A percentile compares a stretch with the other conserved stretches of the same genome.
phyloP scores from a whole-genome alignment of 2,329 filamentous ascomycete species.

The Seiridium unicorne region DNA sequence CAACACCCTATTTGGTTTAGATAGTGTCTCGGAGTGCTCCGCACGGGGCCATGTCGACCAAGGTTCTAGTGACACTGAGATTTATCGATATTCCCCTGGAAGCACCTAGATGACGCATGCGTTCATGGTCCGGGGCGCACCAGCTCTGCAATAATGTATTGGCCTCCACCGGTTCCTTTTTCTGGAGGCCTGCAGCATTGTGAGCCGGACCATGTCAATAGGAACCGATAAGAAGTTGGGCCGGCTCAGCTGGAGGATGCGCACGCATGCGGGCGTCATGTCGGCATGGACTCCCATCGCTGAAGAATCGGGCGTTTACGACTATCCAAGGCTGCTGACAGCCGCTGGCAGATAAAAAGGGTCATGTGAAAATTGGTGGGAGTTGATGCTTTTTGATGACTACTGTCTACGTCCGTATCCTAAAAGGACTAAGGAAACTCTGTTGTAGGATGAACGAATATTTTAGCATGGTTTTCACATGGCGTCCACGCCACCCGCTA shows the following conservation, averaged over 20 bases:
- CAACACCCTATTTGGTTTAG: too few species aligned
- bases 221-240: not conserved
- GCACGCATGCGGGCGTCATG: not conserved
- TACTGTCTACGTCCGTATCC: not conserved
- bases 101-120: not conserved
- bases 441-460: not conserved
- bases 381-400: not conserved
- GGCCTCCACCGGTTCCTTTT: not conserved
- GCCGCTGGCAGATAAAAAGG: not conserved
- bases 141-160: too few species aligned
- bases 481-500: not conserved
- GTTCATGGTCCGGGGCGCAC: not conserved
- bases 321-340: too few species aligned
- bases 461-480: not conserved
- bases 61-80: too few species aligned
- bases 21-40: too few species aligned
- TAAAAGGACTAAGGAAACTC: not conserved
- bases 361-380: not conserved
- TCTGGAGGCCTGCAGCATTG: not conserved
- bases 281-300: too few species aligned
- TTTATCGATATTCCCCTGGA: too few species aligned
- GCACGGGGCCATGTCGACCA: too few species aligned
- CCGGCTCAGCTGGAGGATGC: not conserved
- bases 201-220: not conserved
- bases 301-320: too few species aligned